Base-by-base conservation (phyloP, 1,284 basidiomycete species). In the Cutaneotrichosporon arboriforme region DNA sequence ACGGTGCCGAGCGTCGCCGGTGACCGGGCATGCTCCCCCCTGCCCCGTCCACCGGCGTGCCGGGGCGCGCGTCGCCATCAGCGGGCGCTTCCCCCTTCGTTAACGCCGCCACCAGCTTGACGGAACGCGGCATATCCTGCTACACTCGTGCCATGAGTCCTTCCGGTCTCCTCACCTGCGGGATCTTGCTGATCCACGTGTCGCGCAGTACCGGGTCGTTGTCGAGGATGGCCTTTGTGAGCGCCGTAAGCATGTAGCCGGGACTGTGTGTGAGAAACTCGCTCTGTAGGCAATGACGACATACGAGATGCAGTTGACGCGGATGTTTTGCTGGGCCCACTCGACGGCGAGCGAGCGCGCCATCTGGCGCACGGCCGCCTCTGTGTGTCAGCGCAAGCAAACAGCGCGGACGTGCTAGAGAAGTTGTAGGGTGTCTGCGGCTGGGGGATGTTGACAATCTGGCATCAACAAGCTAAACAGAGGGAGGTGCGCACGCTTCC, bases 401-500 rank as follows among this genome's bases (percentile, higher is more conserved):
- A 10, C n/a, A 7, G 38, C 9, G n/a, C 8, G 23, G 10, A 67
- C 68, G 18, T 34, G 70, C 69, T 93, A 41, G 90, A 92, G n/a
- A 89, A 87, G 74, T 97, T 97, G 77, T 97, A 97, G 0, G 93
- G 92, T 1, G 89, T 88, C 81, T 97, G 93, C 36, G 83, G 83
- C 82, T 96, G 79, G 56, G 90, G 90, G 53, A 87, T 81, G 75
- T 92, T 92, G 71, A 92, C 81, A 59, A 92, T 83, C 88, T 90
- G 66, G 46, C n/a, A 38, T 52, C 50, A 52, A 57, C 60, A 52
- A 69, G 53, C 59, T 9, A 43, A 8, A 23, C 13, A 9, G 31
- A 45, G 8, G 23, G 22, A 15, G n/a, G 9, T 33, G 77, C 84
- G 75, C 72, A 91, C 88, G 67, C 83, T 85, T 41, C 88, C 87